These are phyloP conservation scores for Trichaptum fuscoviolaceum DNA, from an alignment of 768 basidiomycete species.

Conservation along the genomic window DNA sequence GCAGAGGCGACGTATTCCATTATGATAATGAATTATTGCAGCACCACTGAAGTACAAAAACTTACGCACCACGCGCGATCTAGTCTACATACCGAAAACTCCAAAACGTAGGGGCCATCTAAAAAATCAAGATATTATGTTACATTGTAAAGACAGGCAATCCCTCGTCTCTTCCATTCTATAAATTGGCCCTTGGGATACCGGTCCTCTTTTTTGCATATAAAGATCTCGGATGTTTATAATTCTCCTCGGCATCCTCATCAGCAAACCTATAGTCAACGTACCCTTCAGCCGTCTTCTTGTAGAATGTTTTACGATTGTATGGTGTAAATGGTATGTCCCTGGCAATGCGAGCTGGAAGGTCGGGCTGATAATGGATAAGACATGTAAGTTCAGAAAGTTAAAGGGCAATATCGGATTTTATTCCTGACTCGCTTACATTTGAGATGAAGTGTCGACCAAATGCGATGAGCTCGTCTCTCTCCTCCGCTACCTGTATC, in stretches of 20 bases:
- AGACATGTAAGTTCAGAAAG: background rate
- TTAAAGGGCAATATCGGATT: background rate
- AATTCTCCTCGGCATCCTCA: background rate
- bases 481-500: constrained; percentile 13
- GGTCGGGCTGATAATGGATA: background rate
- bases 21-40: too few relatives aligned
- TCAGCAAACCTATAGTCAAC: background rate
- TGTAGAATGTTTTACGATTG: background rate
- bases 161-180: background rate
- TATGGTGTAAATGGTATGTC: background rate
- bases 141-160: too few relatives aligned
- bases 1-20: too few relatives aligned
- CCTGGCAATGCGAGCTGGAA: background rate
- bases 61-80: too few relatives aligned
- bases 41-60: too few relatives aligned
- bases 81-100: too few relatives aligned
- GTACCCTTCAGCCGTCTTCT: background rate
- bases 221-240: background rate
- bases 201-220: background rate
- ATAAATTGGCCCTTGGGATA: background rate
- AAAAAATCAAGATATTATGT: too few relatives aligned
- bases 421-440: constrained; percentile 15
- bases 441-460: constrained; percentile 22
- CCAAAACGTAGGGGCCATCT: too few relatives aligned
- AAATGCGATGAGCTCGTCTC: constrained; percentile 18